Evolutionary conservation across 768 basidiomycete species (phyloP), one percentile per base, ranked within the genome.

Genomic region (Amanita muscaria): DNA sequence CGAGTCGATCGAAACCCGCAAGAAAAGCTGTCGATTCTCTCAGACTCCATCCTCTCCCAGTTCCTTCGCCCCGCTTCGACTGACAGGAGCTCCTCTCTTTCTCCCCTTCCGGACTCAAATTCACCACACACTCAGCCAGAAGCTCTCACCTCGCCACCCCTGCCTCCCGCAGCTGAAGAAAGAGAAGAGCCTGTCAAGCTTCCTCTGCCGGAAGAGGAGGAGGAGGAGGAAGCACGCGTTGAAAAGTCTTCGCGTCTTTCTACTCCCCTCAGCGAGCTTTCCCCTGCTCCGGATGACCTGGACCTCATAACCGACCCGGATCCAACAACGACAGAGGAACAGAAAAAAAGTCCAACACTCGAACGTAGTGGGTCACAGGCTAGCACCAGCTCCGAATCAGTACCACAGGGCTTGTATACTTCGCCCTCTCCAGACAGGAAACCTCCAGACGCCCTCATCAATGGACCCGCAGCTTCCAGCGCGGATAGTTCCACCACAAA

Each of bases 261-360:
- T 16, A 85, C 84, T 0, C 85, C 85, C 3, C 75, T 88, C 56
- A 86, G 80, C 51, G 84, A 86, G 50, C 75, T 86, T 19, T 84
- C 84, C 6, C 79, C 82, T 1, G 72, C 80, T 0, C 76, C 80
- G 31, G 77, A 78, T 37, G 76, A 77, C 21, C 27, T 46, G 22
- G 66, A 69, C 3, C 61, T 63, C 42, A 63, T 68, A 41, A 61
- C 64, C 25, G 57, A 59, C 40, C 58, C 52, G 23, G 15, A 25
- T 18, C 18, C 51, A 14, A 46, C 52, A 40, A 39, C 48, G 49
- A 29, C n/a, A 23, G 11, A 21, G 25, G 15, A 19, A 18, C 12
- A 21, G 22, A n/a, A n/a, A 15, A 15, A 41, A 16, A 27, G 9
- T 23, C 24, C 16, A 30, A 27, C 7, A 30, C 16, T 18, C 25